Base-by-base conservation (phyloP, 306 rosid genomes). In the Acacia confusa region DNA sequence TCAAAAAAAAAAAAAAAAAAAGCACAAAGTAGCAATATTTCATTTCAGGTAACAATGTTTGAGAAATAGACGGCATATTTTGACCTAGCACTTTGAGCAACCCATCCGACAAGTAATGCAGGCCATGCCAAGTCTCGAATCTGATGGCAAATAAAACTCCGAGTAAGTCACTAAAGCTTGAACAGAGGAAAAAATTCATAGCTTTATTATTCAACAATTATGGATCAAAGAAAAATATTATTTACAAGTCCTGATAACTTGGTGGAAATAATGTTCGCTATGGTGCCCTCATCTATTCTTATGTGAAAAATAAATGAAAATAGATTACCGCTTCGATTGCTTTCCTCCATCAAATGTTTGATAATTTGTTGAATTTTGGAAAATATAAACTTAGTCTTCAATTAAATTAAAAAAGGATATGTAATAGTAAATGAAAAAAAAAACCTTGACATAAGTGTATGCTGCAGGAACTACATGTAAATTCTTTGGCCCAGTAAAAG, bases 391-490 rank as follows among this genome's bases (percentile, higher is more conserved):
- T 28, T 57, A 81, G 79, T 25, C 65, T 45, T 82, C 34, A 36
- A 64, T 81, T 78, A 45, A 81, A 47, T 36, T 20, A 64, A 70
- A 50, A 69, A 25, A 72, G 22, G 2, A 57, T n/a, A 68, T 22
- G 63, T 45, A 60, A 30, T 15, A 58, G 28, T 27, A 60, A 73
- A 66, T 36, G n/a, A n/a, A n/a, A 80, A 68, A 70, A 66, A 80
- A 82, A 76, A 95, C 99, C 99, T 95, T 97, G 65, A 93, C 91
- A 66, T 93, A 95, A 34, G 89, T 88, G 86, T 88, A 89, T 69
- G 97, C 97, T 72, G 97, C 97, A n/a, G 98, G 92, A 60, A 92
- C 88, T 79, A 92, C 10, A 38, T 91, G 86, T 52, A 25, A 72
- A 77, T 90, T 90, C 87, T 90, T 92, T 73, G 91, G 80, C 53